phyloP scores from a whole-genome alignment of 306 rosid genomes.

The Boehmeria nivea region DNA sequence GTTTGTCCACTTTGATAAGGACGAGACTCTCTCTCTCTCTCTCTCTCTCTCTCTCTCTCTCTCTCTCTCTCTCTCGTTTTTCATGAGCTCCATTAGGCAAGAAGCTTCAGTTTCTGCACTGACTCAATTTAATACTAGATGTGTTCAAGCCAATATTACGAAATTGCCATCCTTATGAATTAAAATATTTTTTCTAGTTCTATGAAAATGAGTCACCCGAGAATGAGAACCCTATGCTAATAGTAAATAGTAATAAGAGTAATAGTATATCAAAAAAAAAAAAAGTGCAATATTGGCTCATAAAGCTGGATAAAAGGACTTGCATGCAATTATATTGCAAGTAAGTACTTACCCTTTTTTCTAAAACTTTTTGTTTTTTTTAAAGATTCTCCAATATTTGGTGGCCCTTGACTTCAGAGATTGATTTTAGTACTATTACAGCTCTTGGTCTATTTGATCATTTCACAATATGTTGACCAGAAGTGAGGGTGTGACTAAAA shows the following conservation, averaged over 20 bases:
- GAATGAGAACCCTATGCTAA: slow-evolving; percentile 2
- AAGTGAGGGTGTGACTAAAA: too few relatives aligned
- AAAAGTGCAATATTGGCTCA: background rate
- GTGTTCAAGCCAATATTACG: background rate
- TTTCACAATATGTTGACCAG: too few relatives aligned
- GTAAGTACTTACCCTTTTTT: background rate
- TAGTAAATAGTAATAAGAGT: too few relatives aligned
- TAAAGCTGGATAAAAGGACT: slow-evolving; percentile 10
- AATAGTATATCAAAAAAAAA: too few relatives aligned
- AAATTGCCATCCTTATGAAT: slow-evolving; percentile 10
- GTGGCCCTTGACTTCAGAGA: background rate
- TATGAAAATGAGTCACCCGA: background rate
- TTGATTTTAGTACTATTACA: too few relatives aligned
- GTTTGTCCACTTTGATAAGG: slow-evolving; percentile 37
- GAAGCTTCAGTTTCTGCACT: slow-evolving; percentile 31
- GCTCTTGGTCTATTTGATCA: too few relatives aligned
- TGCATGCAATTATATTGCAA: background rate
- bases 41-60: too few relatives aligned
- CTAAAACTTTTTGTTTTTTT: background rate
- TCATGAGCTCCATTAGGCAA: slow-evolving; percentile 22
- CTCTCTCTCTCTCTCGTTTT: slow-evolving; percentile 1
- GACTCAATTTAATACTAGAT: background rate
- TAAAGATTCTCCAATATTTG: background rate
- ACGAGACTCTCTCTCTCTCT: slow-evolving; percentile 17
- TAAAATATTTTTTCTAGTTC: background rate